Evolutionary conservation across 495 filamentous ascomycete species (phyloP).

Genomic region (Podospora australis): DNA sequence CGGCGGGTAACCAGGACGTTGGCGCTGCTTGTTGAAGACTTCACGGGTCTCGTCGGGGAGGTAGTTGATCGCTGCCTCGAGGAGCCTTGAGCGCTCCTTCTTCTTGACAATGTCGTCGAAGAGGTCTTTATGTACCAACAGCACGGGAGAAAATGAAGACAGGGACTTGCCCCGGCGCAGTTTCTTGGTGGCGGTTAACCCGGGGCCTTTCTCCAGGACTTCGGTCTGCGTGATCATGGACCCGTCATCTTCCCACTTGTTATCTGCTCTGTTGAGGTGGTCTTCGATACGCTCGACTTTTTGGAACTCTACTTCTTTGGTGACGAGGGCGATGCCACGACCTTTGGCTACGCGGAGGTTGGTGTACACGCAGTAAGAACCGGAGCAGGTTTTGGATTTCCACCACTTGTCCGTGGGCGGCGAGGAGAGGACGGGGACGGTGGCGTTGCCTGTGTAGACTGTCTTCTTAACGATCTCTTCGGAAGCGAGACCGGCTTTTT

Average conservation of each 20-base stretch:
- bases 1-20: background rate
- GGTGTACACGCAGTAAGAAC: constrained; percentile 30
- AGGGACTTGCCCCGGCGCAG: constrained; percentile 24
- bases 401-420: constrained; percentile 23
- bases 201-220: constrained; percentile 24
- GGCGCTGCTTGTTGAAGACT: constrained; percentile 18
- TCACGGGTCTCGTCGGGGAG: constrained; percentile 23
- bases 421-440: background rate
- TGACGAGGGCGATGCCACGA: constrained; percentile 25
- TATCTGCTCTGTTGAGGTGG: constrained; percentile 19
- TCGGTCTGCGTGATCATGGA: constrained; percentile 10
- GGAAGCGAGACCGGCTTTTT: constrained; percentile 20
- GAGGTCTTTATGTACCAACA: constrained; percentile 27
- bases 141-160: constrained; percentile 21
- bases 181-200: constrained; percentile 17
- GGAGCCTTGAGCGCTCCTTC: constrained; percentile 18
- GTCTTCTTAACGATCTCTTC: constrained; percentile 22
- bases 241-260: constrained; percentile 14
- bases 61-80: constrained; percentile 25
- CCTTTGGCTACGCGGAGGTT: constrained; percentile 22
- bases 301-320: constrained; percentile 18
- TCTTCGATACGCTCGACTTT: constrained; percentile 20
- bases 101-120: constrained; percentile 18
- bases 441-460: constrained; percentile 21
- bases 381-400: constrained; percentile 24